Base-by-base conservation (phyloP, 73 alveolate genomes). In the Symbiodinium pilosum region DNA sequence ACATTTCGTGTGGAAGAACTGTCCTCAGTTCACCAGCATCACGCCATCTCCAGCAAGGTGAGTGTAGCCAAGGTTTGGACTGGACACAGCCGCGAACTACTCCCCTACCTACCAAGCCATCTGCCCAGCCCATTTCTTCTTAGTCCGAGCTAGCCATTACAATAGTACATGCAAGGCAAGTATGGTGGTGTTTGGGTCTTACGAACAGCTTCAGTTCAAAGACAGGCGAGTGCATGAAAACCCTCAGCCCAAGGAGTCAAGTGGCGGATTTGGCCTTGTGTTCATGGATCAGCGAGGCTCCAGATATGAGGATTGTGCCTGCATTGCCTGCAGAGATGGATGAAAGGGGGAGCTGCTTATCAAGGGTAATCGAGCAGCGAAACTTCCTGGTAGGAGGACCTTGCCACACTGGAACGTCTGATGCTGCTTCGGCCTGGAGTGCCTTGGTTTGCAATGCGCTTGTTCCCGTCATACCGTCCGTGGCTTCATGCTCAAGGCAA, bases 61-160 rank as follows among this genome's bases (percentile, higher is more conserved):
- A n/a, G n/a, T n/a, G n/a, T n/a, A n/a, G n/a, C n/a, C 32, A 71
- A 92, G 91, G 98, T 92, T 43, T 92, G 98, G 98, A 92, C 98
- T 9, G 98, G 98, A 26, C 98, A 92, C 81, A 92, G 98, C 91
- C 77, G 83, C 43, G 98, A 92, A 41, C n/a, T 92, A 52, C 41
- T 92, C 16, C 91, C 98, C n/a, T 26, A 20, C 59, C 68, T 88
- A 28, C 86, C 24, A 64, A n/a, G 81, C 81, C 38, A 18, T 64
- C 38, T 38, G 38, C 81, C 81, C 81, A 64, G 39, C 81, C 41
- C 30, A 38, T 30, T 24, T 26, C 26, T 54, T 54, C 20, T 26
- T 30, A n/a, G n/a, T n/a, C n/a, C n/a, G n/a, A n/a, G n/a, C n/a
- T 4, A 21, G 71, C 71, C 30, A n/a, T 30, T 54, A n/a, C 73